Percentiles rank a stretch among this genome's conserved stretches.
Evolutionary conservation across 2,329 filamentous ascomycete genomes (phyloP).

Genomic region (Colletotrichum musicola): DNA sequence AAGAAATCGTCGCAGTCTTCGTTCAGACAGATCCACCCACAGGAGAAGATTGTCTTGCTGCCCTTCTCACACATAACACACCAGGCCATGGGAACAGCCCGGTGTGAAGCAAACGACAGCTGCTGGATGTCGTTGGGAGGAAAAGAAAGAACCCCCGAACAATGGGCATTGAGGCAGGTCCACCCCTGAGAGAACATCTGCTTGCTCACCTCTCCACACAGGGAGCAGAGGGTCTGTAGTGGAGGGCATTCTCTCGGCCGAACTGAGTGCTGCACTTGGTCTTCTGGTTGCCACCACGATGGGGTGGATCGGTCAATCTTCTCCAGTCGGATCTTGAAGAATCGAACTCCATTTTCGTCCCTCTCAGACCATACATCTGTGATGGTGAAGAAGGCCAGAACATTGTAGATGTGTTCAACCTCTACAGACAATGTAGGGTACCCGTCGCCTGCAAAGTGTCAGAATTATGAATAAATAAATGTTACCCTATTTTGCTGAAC

Average conservation of each 20-base stretch:
- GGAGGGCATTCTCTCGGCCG: slow-evolving; percentile 17
- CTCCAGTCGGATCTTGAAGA: slow-evolving; percentile 73
- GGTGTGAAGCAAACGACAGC: slow-evolving; percentile 28
- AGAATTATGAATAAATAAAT: too few relatives aligned
- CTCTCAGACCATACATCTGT: slow-evolving; percentile 78
- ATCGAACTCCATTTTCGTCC: slow-evolving; percentile 47
- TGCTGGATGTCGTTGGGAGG: slow-evolving; percentile 1
- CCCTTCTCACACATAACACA: slow-evolving; percentile 50
- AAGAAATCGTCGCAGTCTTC: slow-evolving; percentile 65
- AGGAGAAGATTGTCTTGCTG: slow-evolving; percentile 53
- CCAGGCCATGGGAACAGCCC: slow-evolving; percentile 32
- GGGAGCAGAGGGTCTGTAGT: slow-evolving; percentile 48
- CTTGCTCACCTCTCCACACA: slow-evolving; percentile 55
- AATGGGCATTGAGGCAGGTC: slow-evolving; percentile 47
- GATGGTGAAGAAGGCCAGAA: slow-evolving; percentile 77
- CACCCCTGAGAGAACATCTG: slow-evolving; percentile 49
- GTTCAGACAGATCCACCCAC: slow-evolving; percentile 48
- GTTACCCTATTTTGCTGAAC: background rate
- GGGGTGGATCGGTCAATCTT: slow-evolving; percentile 63
- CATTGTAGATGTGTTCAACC: slow-evolving; percentile 70
- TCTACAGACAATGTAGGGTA: slow-evolving; percentile 61
- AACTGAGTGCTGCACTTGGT: slow-evolving; percentile 12
- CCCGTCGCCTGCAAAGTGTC: slow-evolving; percentile 58
- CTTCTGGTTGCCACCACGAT: slow-evolving; percentile 70
- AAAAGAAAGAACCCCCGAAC: slow-evolving; percentile 32